These are phyloP conservation scores for Biancaea sappan DNA, from an alignment of 306 rosid species.

Conservation along the genomic window DNA sequence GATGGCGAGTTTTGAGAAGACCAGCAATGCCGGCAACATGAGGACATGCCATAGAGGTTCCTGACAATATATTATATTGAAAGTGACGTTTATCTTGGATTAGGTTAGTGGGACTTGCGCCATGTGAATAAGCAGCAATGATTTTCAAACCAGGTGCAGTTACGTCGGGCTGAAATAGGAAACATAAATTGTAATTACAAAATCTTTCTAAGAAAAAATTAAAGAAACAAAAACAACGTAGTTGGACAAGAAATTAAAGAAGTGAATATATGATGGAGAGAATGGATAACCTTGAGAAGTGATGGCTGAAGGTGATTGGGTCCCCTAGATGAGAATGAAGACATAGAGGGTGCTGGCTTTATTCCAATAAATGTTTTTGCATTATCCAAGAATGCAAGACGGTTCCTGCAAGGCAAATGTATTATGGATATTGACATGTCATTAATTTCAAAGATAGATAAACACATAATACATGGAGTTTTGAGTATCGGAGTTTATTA, in stretches of 20 bases:
- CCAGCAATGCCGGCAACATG: slow-evolving; percentile 61
- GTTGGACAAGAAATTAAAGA: too few species aligned
- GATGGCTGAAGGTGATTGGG: slow-evolving; percentile 49
- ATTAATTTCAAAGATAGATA: neutral
- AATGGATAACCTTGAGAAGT: slow-evolving; percentile 60
- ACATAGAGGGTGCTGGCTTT: slow-evolving; percentile 64
- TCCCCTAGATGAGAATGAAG: slow-evolving; percentile 77
- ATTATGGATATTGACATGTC: neutral
- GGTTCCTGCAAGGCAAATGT: slow-evolving; percentile 48
- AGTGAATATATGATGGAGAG: too few species aligned
- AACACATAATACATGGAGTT: slow-evolving; percentile 39
- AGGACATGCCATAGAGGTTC: slow-evolving; percentile 66
- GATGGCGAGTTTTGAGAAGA: slow-evolving; percentile 56
- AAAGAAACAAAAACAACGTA: too few species aligned
- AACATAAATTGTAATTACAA: neutral
- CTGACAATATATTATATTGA: slow-evolving; percentile 34
- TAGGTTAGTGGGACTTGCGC: slow-evolving; percentile 12
- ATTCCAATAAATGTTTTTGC: slow-evolving; percentile 47
- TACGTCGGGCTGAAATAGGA: slow-evolving; percentile 61
- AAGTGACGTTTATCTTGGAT: slow-evolving; percentile 29
- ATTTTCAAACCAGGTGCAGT: slow-evolving; percentile 63
- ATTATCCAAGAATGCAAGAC: slow-evolving; percentile 43
- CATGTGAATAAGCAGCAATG: slow-evolving; percentile 50
- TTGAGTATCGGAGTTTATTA: slow-evolving; percentile 39
- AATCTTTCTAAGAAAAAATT: neutral